Base-by-base conservation (phyloP, 2,329 filamentous ascomycete genomes). In the Neopestalotiopsis clavispora region DNA sequence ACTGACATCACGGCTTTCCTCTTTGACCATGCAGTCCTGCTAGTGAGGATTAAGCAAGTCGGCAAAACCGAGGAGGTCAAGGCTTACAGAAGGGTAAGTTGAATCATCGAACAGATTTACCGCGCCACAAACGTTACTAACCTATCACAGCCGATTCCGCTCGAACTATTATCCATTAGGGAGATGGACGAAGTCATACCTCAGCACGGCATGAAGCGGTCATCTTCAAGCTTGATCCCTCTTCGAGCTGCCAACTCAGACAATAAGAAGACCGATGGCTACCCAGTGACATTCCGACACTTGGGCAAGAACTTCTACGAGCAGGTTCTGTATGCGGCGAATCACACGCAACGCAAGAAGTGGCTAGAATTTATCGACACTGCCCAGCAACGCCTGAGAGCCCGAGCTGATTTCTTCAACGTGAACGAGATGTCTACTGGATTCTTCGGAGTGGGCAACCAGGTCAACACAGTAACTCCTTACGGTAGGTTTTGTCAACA, bases 181-280 rank as follows among this genome's bases (percentile, higher is more conserved):
- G 95, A 98, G 78, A 98, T 99, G 95, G 95, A 98, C 66, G 94
- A 98, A 78, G 91, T 98, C 38, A 93, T 97, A 57, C 95, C 95
- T 3, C 91, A 89, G 71, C 81, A 91, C 63, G 94, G 94, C 30
- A 85, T 94, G 42, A 98, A 97, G 83, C 88, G 96, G 65, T 91
- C 95, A 14, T 97, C 95, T 1, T 96, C 94, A 2, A 95, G 94
- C 78, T 85, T 98, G 75, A 89, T 97, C 59, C 85, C 69, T 73
- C 87, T 45, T 83, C 85, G 65, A 80, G 86, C 62, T 80, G 81
- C 68, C 83, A 83, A 81, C 52, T 77, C 79, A 2, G 84, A 86
- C 60, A 88, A 91, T 73, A 90, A 87, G 78, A 88, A 88, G 74
- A 81, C 83, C 58, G 94, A 97, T 74, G 94, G 93, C 61, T 97